Evolutionary conservation across 2,329 filamentous ascomycete genomes (phyloP).

Genomic region (Colletotrichum incanum): DNA sequence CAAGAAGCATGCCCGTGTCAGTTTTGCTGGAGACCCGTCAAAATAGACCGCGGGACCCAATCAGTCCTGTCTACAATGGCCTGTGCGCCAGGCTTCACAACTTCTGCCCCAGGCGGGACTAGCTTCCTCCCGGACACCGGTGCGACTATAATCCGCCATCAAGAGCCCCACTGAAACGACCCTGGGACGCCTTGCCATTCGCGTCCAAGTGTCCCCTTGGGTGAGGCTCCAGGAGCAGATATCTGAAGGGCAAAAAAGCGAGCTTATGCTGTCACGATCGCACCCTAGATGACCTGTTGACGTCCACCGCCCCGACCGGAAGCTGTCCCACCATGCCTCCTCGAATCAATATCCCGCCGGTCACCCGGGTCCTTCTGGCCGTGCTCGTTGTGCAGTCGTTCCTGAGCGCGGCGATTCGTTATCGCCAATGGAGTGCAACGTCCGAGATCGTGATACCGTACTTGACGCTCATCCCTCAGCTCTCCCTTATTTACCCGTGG

Average conservation of each 20-base stretch:
- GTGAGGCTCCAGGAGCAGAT: slow-evolving; percentile 28
- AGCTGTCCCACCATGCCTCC: slow-evolving; percentile 74
- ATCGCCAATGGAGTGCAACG: slow-evolving; percentile 76
- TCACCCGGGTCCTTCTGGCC: slow-evolving; percentile 87
- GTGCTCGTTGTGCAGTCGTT: slow-evolving; percentile 83
- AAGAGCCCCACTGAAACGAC: slow-evolving; percentile 28
- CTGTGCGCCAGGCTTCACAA: slow-evolving; percentile 33
- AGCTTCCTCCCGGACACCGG: not conserved
- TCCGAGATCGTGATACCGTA: slow-evolving; percentile 84
- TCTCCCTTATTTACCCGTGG: slow-evolving; percentile 92
- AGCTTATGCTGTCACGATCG: slow-evolving; percentile 34
- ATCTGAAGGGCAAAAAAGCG: slow-evolving; percentile 30
- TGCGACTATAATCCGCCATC: slow-evolving; percentile 6
- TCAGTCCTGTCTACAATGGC: slow-evolving; percentile 22
- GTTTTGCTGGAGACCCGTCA: slow-evolving; percentile 33
- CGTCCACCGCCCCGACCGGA: slow-evolving; percentile 34
- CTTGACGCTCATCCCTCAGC: slow-evolving; percentile 87
- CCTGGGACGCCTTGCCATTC: slow-evolving; percentile 33
- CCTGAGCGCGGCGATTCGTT: slow-evolving; percentile 85
- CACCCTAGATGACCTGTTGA: slow-evolving; percentile 40
- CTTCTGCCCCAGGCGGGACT: slow-evolving; percentile 9
- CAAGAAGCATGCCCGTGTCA: slow-evolving; percentile 28
- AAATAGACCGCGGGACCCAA: slow-evolving; percentile 31
- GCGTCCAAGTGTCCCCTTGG: slow-evolving; percentile 34
- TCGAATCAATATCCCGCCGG: slow-evolving; percentile 92